phyloP scores from a whole-genome alignment of 2,329 filamentous ascomycete genomes.

The Neofusicoccum laricinum region DNA sequence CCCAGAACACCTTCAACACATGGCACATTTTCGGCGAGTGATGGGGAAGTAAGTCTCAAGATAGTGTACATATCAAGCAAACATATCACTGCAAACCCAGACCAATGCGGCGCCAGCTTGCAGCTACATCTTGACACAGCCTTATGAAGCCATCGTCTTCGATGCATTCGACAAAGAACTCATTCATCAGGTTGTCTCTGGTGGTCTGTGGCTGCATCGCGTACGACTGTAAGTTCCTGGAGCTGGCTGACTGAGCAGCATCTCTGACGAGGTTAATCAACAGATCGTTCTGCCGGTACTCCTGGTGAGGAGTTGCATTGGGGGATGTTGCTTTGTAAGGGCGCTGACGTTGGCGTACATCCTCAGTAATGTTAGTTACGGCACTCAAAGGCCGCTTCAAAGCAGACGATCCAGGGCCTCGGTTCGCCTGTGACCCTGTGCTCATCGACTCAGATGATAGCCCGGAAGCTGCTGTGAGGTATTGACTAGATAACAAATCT shows the following conservation, averaged over 20 bases:
- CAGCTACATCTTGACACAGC: slow-evolving; percentile 50
- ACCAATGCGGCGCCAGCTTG: slow-evolving; percentile 49
- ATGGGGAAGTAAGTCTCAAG: no score
- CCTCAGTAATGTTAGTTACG: not conserved
- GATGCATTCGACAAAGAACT: slow-evolving; percentile 51
- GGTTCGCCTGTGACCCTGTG: not conserved
- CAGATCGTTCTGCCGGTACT: not conserved
- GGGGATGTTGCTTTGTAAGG: not conserved
- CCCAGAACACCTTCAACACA: no score
- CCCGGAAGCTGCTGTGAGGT: not conserved
- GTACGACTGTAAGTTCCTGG: slow-evolving; percentile 25
- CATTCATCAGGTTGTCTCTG: slow-evolving; percentile 44
- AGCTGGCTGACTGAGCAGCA: not conserved
- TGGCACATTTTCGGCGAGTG: no score
- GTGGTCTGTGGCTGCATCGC: slow-evolving; percentile 38
- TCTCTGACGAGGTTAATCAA: not conserved
- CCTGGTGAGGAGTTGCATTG: no score
- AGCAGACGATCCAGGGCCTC: not conserved
- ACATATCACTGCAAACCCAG: slow-evolving; percentile 26
- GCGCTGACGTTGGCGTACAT: not conserved
- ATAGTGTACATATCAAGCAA: no score
- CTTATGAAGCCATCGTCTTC: slow-evolving; percentile 49
- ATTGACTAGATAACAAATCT: not conserved
- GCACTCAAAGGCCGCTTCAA: not conserved
- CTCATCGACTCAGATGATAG: not conserved